Evolutionary conservation across 2,329 filamentous ascomycete genomes (phyloP), one percentile per base, ranked within the genome.

Genomic region (Ophiostoma triangulosporum): DNA sequence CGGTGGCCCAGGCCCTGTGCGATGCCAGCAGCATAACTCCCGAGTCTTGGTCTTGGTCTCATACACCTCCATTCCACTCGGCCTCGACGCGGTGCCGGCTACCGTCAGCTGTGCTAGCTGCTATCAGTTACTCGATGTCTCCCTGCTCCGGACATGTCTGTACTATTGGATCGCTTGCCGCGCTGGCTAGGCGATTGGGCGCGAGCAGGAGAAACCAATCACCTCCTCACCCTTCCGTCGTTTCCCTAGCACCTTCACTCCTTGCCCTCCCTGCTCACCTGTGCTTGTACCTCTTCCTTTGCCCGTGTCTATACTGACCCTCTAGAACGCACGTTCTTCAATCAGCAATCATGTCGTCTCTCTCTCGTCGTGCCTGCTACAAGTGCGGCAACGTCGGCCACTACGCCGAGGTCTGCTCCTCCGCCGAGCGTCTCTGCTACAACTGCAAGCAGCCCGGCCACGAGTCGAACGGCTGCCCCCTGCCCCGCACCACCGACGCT

Each of bases 371-470:
- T 71, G 85, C 85, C 63, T 90, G 86, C 77, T 87, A 87, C 76
- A 87, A 84, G 70, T 84, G 80, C 72, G 86, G 86, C 73, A 88
- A 89, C 65, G 84, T 89, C 69, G 85, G 85, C 69, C 85, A 89
- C 69, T 83, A 80, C 61, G 75, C 74, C 67, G 90, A 97, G 79
- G 90, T 95, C 62, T 98, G 93, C 85, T 93, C 91, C 58, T 96
- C 91, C 57, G 86, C 90, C 57, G 91, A 98, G 79, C 88, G 93
- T 66, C 86, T 98, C 65, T 98, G 93, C 84, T 98, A 98, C 76
- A 98, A 98, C 78, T 98, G 93, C 82, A 91, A 91, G 76, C 86
- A 91, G 73, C 86, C 86, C 58, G 86, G 82, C 69, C 93, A 98
- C 72, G 93, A 98, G 76, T 97, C 91, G 61, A 97, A 95, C 74